These are phyloP conservation scores for Yamadazyma membranifaciens DNA, from an alignment of 1,139 yeast species.

Conservation along the genomic window DNA sequence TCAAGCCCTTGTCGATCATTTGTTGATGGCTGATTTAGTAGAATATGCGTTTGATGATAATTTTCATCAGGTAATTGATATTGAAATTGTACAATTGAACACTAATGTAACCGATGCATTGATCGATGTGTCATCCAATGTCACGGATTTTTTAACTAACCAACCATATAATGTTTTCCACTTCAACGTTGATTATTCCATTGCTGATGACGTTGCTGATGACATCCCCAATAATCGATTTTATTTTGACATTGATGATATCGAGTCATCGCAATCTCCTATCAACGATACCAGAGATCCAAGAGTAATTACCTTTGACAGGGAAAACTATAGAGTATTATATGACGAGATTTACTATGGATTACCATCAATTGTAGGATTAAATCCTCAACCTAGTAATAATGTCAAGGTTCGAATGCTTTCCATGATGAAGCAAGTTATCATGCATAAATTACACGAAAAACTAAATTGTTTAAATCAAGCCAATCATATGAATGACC, in stretches of 20 bases:
- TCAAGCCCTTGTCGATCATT: slow-evolving; percentile 34
- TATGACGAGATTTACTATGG: slow-evolving; percentile 6
- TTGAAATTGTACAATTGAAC: slow-evolving; percentile 2
- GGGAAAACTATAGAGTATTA: background rate
- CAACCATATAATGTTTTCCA: slow-evolving; percentile 6
- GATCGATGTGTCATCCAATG: slow-evolving; percentile 1
- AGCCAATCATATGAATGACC: background rate
- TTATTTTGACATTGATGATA: background rate
- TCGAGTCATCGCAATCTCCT: background rate
- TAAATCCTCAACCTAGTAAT: slow-evolving; percentile 6
- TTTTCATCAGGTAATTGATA: background rate
- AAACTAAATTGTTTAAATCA: background rate
- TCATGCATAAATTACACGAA: slow-evolving; percentile 2
- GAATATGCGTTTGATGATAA: background rate
- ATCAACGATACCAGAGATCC: background rate
- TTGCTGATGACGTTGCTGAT: background rate
- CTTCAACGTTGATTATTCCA: slow-evolving; percentile 3
- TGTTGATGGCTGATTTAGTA: slow-evolving; percentile 18
- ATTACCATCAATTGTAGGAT: background rate
- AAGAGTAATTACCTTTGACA: background rate
- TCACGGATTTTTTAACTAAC: slow-evolving; percentile 1
- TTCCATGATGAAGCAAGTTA: slow-evolving; percentile 8
- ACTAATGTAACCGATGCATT: background rate
- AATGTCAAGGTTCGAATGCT: slow-evolving; percentile 8
- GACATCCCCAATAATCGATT: background rate